Base-by-base conservation (phyloP, 495 filamentous ascomycete genomes). In the Jackrogersella minutella region DNA sequence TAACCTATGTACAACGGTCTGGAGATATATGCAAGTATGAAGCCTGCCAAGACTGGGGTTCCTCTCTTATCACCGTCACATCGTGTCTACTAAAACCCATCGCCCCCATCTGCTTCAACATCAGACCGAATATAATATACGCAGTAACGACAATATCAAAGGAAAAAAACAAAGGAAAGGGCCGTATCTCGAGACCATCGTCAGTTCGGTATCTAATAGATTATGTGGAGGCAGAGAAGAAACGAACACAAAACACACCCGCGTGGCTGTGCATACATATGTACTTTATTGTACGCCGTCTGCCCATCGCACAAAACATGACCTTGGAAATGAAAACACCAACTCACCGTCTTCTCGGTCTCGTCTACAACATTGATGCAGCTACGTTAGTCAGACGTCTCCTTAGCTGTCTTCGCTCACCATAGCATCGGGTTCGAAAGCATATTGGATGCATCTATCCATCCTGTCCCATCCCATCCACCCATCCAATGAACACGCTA, bases 11-110 rank as follows among this genome's bases (percentile, higher is more conserved):
- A 21, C 41, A n/a, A n/a, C n/a, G n/a, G 24, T 49, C 41, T 30
- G 21, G 31, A 39, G 44, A 44, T 16, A 31, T 40, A 41, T 53
- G 36, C 53, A 46, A 53, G 28, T 46, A 40, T 30, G 53, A 13
- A 58, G 19, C 31, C 34, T 54, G 55, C 55, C 62, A 66, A 66
- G 62, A 21, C 55, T 24, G 55, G 62, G 55, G 62, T 66, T 59
- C 39, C n/a, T 43, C 36, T 4, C 22, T 26, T 28, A 43, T 62
- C 58, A 16, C 44, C 14, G 58, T 52, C 36, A 52, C 37, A 41
- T 59, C 56, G 56, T 43, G 16, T 26, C 34, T 52, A 22, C 19
- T 4, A 5, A 11, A 52, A 17, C 28, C 3, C 3, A 41, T 52
- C 16, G 49, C 49, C 49, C 49, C 49, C 33, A 36, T 17, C 16